Evolutionary conservation across 164 flowering plant genomes (phyloP).

Genomic region (Annona cherimola): DNA sequence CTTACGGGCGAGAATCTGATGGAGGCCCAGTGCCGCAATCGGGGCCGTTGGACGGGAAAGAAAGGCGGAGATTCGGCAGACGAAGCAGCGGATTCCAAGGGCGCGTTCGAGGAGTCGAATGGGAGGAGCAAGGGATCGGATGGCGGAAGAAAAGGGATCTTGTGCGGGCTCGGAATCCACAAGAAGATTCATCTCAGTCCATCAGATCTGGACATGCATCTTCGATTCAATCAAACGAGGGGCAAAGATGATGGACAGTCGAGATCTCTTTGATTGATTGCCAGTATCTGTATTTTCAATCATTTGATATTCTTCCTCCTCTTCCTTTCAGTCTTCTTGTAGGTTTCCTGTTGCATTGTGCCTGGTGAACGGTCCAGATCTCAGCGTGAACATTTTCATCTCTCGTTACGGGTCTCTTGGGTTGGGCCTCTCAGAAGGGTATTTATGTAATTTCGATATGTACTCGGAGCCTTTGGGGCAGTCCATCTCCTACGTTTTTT

Average conservation of each 20-base stretch:
- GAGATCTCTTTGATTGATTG: not conserved
- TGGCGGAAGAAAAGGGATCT: slow-evolving; percentile 16
- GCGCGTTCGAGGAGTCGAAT: slow-evolving; percentile 59
- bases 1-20: slow-evolving; percentile 32
- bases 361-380: not conserved
- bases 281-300: not conserved
- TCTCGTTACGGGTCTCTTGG: not conserved
- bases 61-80: slow-evolving; percentile 2
- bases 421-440: not conserved
- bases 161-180: slow-evolving; percentile 56
- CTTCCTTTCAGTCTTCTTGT: not conserved
- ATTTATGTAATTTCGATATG: not conserved
- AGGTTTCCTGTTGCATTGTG: not conserved
- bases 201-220: slow-evolving; percentile 42
- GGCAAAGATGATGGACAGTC: slow-evolving; percentile 8
- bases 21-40: slow-evolving; percentile 7
- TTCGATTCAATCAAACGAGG: slow-evolving; percentile 27
- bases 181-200: slow-evolving; percentile 42
- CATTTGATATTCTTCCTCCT: not conserved
- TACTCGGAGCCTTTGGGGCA: not conserved
- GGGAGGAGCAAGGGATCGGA: slow-evolving; percentile 29
- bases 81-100: slow-evolving; percentile 26
- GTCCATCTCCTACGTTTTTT: too few species aligned
- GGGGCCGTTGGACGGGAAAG: not conserved
- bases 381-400: not conserved